phyloP scores from a whole-genome alignment of 805 yeast genomes.

The Wickerhamomyces bovis region DNA sequence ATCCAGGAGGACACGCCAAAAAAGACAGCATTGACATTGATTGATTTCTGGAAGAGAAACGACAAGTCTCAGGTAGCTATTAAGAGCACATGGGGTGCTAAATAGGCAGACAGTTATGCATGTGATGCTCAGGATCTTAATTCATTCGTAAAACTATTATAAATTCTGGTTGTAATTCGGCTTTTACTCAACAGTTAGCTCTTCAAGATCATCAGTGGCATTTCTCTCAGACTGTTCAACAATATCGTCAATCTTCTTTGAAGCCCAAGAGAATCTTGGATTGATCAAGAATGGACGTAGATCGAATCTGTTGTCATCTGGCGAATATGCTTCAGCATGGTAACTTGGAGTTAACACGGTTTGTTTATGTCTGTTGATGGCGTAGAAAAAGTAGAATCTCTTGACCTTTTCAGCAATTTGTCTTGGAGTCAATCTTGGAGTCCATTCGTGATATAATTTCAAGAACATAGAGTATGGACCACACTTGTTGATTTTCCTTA shows the following conservation, averaged over 20 bases:
- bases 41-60: constrained; percentile 41
- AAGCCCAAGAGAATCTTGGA: constrained; percentile 86
- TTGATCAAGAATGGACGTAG: constrained; percentile 91
- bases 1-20: constrained; percentile 87
- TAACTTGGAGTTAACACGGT: constrained; percentile 96
- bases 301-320: constrained; percentile 96
- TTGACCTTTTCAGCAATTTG: constrained; percentile 91
- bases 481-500: constrained; percentile 88
- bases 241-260: constrained; percentile 77
- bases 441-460: constrained; percentile 88
- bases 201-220: constrained; percentile 27
- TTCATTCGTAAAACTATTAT: background rate
- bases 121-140: background rate
- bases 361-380: constrained; percentile 94
- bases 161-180: no score
- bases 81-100: constrained; percentile 34
- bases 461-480: constrained; percentile 96
- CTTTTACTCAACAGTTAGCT: constrained; percentile 40
- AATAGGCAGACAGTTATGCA: constrained; percentile 2
- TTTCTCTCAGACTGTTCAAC: constrained; percentile 50
- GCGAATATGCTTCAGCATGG: constrained; percentile 97
- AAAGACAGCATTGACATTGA: constrained; percentile 51
- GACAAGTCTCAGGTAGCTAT: constrained; percentile 29
- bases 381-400: constrained; percentile 86
- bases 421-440: constrained; percentile 73